phyloP scores from a whole-genome alignment of 2,329 filamentous ascomycete genomes.

The Clarireedia monteithiana region DNA sequence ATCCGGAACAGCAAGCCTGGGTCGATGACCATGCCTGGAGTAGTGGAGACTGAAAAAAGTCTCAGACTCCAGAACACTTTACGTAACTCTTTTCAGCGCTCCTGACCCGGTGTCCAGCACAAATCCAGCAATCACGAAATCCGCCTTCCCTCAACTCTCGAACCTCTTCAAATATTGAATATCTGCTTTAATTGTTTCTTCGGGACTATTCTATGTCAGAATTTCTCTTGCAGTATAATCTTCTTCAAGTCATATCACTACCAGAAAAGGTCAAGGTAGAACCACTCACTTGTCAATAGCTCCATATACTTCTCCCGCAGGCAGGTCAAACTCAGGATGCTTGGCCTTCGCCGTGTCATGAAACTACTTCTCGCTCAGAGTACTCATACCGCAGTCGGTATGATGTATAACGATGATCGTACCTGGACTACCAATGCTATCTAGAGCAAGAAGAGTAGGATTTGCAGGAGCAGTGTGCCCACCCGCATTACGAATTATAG shows the following conservation, averaged over 20 bases:
- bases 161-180: conserved; percentile 12
- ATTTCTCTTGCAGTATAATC: not conserved
- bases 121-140: conserved; percentile 11
- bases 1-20: too few relatives aligned
- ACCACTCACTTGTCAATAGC: conserved; percentile 9
- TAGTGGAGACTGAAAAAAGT: too few relatives aligned
- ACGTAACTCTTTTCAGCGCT: conserved; percentile 6
- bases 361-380: conserved; percentile 8
- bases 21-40: too few relatives aligned
- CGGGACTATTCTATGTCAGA: conserved; percentile 5
- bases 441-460: conserved; percentile 2
- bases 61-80: not conserved
- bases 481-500: conserved; percentile 14
- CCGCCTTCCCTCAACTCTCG: conserved; percentile 2
- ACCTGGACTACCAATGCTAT: conserved; percentile 2
- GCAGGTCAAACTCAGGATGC: conserved; percentile 9
- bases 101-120: conserved; percentile 12
- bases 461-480: conserved; percentile 8
- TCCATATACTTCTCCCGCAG: conserved; percentile 6
- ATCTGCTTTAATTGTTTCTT: conserved; percentile 13
- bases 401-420: conserved; percentile 16
- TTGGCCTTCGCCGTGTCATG: conserved; percentile 1
- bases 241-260: too few relatives aligned
- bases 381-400: conserved; percentile 13
- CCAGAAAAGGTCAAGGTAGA: too few relatives aligned